phyloP scores from a whole-genome alignment of 495 filamentous ascomycete genomes.

The Lineolata rhizophorae region DNA sequence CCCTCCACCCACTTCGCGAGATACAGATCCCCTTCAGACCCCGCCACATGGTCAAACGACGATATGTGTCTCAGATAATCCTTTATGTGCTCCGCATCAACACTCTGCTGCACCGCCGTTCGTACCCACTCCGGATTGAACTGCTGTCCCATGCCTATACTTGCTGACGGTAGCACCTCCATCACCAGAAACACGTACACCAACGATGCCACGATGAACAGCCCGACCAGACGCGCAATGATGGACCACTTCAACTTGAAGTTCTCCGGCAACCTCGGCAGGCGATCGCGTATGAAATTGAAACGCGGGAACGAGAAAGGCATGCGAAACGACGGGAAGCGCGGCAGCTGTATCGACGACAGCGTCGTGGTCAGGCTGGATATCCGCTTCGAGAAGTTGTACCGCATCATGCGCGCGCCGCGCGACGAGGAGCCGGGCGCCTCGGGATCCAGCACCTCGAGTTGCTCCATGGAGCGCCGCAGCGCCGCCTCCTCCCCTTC shows the following conservation, averaged over 20 bases:
- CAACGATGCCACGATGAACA: constrained; percentile 49
- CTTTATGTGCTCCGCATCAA: constrained; percentile 43
- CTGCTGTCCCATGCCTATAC: constrained; percentile 12
- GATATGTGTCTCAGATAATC: constrained; percentile 53
- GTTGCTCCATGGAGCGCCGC: constrained; percentile 63
- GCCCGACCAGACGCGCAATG: constrained; percentile 42
- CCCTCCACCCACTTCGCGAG: constrained; percentile 64
- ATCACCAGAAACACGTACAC: constrained; percentile 71
- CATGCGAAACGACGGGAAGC: background rate
- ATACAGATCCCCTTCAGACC: constrained; percentile 70
- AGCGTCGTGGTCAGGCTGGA: constrained; percentile 25
- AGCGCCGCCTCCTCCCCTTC: constrained; percentile 30
- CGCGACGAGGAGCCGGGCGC: constrained; percentile 15
- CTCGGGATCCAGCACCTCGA: constrained; percentile 66
- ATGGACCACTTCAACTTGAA: constrained; percentile 15
- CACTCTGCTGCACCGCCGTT: constrained; percentile 42
- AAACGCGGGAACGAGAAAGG: too few relatives aligned
- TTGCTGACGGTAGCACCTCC: constrained; percentile 43
- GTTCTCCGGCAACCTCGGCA: constrained; percentile 16
- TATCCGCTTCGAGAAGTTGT: constrained; percentile 31
- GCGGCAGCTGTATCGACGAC: constrained; percentile 8
- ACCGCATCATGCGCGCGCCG: constrained; percentile 13
- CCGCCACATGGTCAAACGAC: constrained; percentile 65
- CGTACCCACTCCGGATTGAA: constrained; percentile 49
- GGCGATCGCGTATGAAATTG: too few relatives aligned